These are phyloP conservation scores for Aphanomyces euteiches DNA, from an alignment of 352 stramenopile species.

Conservation along the genomic window DNA sequence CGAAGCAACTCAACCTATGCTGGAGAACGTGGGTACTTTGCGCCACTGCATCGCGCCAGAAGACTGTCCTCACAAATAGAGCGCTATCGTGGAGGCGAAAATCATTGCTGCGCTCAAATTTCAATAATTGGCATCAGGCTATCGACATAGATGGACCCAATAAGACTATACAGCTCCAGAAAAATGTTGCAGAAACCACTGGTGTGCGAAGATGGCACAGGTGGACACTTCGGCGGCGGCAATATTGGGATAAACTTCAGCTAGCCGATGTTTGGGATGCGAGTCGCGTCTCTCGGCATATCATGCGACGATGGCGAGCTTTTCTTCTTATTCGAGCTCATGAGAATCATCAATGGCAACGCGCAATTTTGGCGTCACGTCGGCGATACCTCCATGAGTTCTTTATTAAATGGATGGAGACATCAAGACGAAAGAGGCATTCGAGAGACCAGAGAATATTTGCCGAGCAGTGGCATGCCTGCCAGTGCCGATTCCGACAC, in stretches of 20 bases:
- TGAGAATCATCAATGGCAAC: background rate
- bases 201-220: background rate
- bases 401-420: background rate
- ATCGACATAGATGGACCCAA: background rate
- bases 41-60: no score
- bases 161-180: background rate
- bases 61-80: background rate
- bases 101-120: background rate
- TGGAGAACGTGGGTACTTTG: background rate
- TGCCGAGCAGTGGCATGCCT: background rate
- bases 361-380: background rate
- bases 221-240: background rate
- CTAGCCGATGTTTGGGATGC: background rate
- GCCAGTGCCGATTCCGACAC: background rate
- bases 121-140: background rate
- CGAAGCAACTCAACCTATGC: background rate
- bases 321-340: conserved; percentile 8
- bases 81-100: no score
- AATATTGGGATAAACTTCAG: background rate
- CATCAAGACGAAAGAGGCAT: background rate
- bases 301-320: background rate
- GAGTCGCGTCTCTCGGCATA: background rate
- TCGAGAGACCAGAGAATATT: background rate
- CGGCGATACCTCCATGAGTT: background rate
- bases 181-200: background rate